Evolutionary conservation across 2,329 filamentous ascomycete genomes (phyloP), one percentile per base, ranked within the genome.

Genomic region (Cladosporium sp.): DNA sequence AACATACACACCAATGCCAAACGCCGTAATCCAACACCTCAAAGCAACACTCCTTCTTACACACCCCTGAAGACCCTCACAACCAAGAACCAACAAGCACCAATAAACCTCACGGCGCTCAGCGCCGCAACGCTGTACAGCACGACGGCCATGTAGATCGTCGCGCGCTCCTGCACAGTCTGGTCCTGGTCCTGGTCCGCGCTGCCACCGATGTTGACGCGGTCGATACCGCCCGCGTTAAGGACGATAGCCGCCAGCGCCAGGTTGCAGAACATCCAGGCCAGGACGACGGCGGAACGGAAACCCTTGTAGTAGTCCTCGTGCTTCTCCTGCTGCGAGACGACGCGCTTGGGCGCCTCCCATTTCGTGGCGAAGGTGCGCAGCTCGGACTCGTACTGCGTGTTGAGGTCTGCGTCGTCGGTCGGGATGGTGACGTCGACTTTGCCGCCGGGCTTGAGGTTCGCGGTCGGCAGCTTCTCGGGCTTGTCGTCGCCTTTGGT

Each of bases 221-320:
- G 49, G 32, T 62, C 84, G 57, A 96, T 70, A 2, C 93, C 92
- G 19, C 87, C 92, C 1, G 88, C 85, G 66, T 87, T 91, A 59
- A 98, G 76, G 7, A 98, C 92, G 2, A 95, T 78, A 0, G 92
- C 92, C 0, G 83, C 84, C 5, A 98, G 82, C 0, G 83, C 90
- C 68, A 98, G 87, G 71, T 98, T 98, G 66, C 85, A 90, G 63
- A 97, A 89, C 79, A 98, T 95, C 93, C 93, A 98, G 59, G 87
- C 83, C 46, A 97, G 76, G 31, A 98, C 93, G 60, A 96, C 91
- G 28, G 89, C 83, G 16, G 88, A 95, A 57, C 93, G 83, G 69
- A 98, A 95, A 59, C 91, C 93, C 64, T 91, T 90, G 79, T 98
- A 98, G 73, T 97, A 98, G 69, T 98, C 93, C 76, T 96, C 89